These are phyloP conservation scores for Chlorella sp. DNA, from an alignment of 139 green algal genomes.

Conservation along the genomic window DNA sequence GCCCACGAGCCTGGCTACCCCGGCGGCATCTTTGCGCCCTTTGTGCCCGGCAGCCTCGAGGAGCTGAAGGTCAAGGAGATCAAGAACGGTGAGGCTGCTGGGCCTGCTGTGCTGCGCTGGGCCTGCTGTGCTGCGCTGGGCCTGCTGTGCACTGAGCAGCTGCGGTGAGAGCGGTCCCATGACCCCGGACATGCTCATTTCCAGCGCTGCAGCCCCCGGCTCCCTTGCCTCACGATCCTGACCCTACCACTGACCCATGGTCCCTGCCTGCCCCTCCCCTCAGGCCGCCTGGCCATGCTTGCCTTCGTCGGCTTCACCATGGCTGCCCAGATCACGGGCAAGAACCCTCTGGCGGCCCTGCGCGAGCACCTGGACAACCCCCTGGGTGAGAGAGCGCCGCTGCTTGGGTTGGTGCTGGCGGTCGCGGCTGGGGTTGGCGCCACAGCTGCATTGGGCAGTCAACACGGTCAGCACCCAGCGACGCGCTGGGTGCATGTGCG, in stretches of 20 bases:
- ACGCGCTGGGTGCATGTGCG: no score
- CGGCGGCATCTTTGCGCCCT: constrained; percentile 77
- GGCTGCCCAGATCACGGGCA: constrained; percentile 73
- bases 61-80: constrained; percentile 97
- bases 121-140: not conserved
- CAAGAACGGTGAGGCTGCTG: constrained; percentile 83
- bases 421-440: no score
- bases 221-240: no score
- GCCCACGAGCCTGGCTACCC: constrained; percentile 80
- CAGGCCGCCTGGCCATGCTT: constrained; percentile 68
- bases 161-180: no score
- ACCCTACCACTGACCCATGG: no score
- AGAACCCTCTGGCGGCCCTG: constrained; percentile 76
- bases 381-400: no score
- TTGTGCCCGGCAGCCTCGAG: constrained; percentile 76
- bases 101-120: not conserved
- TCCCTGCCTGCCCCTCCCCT: not conserved
- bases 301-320: constrained; percentile 72
- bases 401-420: no score
- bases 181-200: no score
- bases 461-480: no score
- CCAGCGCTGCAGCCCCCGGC: no score
- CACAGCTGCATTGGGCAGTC: no score
- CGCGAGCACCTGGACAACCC: constrained; percentile 80
- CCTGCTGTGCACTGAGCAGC: no score